Evolutionary conservation across 2,329 filamentous ascomycete species (phyloP).

Genomic region (Pleurostoma richardsiae): DNA sequence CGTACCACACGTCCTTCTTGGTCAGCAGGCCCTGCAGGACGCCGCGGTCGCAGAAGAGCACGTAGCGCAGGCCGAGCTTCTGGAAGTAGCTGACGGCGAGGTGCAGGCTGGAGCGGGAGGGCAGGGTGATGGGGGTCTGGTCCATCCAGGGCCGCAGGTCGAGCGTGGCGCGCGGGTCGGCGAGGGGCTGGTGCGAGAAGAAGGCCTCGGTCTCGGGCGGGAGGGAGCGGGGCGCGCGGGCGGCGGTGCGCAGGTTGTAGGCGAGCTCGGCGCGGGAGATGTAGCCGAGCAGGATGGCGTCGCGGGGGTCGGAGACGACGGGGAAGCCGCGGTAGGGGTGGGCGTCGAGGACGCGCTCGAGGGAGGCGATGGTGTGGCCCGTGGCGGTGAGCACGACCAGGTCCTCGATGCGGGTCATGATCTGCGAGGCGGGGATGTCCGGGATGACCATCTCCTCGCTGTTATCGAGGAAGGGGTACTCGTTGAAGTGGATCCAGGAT

Average conservation of each 20-base stretch:
- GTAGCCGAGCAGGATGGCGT: conserved; percentile 81
- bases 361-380: conserved; percentile 77
- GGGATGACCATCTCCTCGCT: conserved; percentile 72
- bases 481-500: conserved; percentile 93
- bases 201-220: conserved; percentile 71
- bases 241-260: conserved; percentile 68
- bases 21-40: conserved; percentile 80
- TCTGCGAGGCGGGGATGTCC: conserved; percentile 77
- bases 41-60: conserved; percentile 81
- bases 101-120: conserved; percentile 69
- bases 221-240: conserved; percentile 51
- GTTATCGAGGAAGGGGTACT: conserved; percentile 93
- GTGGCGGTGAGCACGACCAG: conserved; percentile 81
- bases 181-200: conserved; percentile 78
- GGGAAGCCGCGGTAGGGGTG: conserved; percentile 89
- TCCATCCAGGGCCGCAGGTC: conserved; percentile 98
- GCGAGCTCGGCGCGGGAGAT: conserved; percentile 87
- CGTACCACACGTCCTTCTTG: conserved; percentile 96
- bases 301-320: conserved; percentile 72
- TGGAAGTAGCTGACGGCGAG: conserved; percentile 93
- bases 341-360: conserved; percentile 64
- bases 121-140: conserved; percentile 90
- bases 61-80: conserved; percentile 84
- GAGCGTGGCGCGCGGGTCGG: conserved; percentile 70
- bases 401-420: conserved; percentile 92